Evolutionary conservation across 495 filamentous ascomycete species (phyloP).

Genomic region (Oidiodendron maius): DNA sequence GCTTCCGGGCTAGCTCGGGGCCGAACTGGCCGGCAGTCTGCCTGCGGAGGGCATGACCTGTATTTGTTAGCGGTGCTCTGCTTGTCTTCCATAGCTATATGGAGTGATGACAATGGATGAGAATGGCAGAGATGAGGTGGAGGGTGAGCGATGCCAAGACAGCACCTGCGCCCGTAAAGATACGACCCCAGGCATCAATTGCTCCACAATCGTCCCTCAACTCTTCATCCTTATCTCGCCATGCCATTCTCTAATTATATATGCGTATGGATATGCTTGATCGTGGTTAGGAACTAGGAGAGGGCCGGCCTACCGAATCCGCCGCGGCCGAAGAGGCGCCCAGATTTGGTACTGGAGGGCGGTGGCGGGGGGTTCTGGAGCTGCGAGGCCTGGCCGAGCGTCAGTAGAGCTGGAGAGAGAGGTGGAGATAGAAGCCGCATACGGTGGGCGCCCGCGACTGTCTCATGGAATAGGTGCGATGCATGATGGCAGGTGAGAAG

Average conservation of each 20-base stretch:
- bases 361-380: conserved; percentile 92
- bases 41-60: conserved; percentile 94
- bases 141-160: too few relatives aligned
- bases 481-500: conserved; percentile 52
- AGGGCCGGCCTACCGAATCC: conserved; percentile 76
- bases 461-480: conserved; percentile 99
- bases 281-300: too few relatives aligned
- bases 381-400: conserved; percentile 54
- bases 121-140: too few relatives aligned
- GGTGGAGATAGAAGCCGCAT: background rate
- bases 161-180: background rate
- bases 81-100: too few relatives aligned
- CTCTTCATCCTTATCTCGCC: too few relatives aligned
- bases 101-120: too few relatives aligned
- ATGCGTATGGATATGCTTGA: too few relatives aligned
- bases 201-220: too few relatives aligned
- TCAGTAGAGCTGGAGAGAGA: background rate
- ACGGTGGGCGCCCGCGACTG: conserved; percentile 83
- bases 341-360: conserved; percentile 81
- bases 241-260: too few relatives aligned
- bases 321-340: conserved; percentile 77
- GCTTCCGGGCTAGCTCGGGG: conserved; percentile 94
- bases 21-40: conserved; percentile 90
- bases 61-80: too few relatives aligned
- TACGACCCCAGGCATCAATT: too few relatives aligned